phyloP scores from a whole-genome alignment of 257 asterid species.

The Gardenia jasminoides region DNA sequence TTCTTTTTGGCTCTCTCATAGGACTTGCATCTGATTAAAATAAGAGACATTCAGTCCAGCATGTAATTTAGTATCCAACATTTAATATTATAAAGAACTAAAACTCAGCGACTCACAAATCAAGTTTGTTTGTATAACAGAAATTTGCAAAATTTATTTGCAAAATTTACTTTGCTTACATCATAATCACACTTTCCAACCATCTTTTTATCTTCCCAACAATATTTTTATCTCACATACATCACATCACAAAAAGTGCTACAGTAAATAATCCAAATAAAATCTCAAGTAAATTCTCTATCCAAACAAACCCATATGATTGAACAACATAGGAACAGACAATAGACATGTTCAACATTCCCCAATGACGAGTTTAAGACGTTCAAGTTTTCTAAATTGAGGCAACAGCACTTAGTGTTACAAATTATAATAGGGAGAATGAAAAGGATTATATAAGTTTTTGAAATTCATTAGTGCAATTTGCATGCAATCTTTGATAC shows the following conservation, averaged over 20 bases:
- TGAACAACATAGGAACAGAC: not conserved
- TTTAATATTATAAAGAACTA: not conserved
- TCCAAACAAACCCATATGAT: too few relatives aligned
- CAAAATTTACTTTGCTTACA: too few relatives aligned
- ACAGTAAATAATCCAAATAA: too few relatives aligned
- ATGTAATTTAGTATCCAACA: not conserved
- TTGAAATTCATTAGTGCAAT: not conserved
- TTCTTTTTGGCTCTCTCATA: slow-evolving; percentile 81
- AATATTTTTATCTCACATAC: too few relatives aligned
- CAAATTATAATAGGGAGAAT: not conserved
- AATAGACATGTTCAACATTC: not conserved
- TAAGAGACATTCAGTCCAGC: not conserved
- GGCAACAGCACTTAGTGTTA: not conserved
- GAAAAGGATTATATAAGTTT: not conserved
- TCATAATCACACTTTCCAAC: too few relatives aligned
- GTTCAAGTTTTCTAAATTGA: not conserved
- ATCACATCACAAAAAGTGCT: too few relatives aligned
- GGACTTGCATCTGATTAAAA: slow-evolving; percentile 60
- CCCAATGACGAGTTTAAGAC: not conserved
- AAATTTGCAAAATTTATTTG: too few relatives aligned
- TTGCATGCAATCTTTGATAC: not conserved
- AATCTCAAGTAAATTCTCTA: too few relatives aligned
- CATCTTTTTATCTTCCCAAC: too few relatives aligned
- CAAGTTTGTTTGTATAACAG: too few relatives aligned
- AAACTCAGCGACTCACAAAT: not conserved